Conservation (phyloP, 768 basidiomycete species). For the Exsudoporus frostii region DNA sequence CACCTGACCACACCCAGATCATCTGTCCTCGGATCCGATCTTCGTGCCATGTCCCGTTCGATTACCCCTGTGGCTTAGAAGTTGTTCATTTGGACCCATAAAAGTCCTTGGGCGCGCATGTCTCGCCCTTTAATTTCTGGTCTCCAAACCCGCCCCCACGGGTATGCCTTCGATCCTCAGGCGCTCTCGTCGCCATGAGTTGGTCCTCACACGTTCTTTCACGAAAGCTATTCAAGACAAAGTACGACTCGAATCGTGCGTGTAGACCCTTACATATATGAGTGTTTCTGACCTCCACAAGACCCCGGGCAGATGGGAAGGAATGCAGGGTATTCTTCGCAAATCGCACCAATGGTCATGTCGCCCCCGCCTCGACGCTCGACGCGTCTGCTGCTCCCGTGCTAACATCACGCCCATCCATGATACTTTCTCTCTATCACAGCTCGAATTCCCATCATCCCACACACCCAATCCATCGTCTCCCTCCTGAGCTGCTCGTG, state of each 20-base stretch:
- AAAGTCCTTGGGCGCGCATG: conserved; percentile 23
- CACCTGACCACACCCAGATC: conserved; percentile 9
- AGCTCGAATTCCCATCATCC: conserved; percentile 20
- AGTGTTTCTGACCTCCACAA: conserved; percentile 10
- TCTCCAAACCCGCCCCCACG: conserved; percentile 18
- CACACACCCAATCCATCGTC: conserved; percentile 50
- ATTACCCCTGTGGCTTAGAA: conserved; percentile 30
- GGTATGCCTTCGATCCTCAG: conserved; percentile 43
- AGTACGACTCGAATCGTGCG: conserved; percentile 33
- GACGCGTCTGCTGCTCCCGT: conserved; percentile 14
- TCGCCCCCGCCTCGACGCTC: conserved; percentile 14
- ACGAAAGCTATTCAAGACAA: conserved; percentile 45
- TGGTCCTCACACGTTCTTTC: conserved; percentile 50
- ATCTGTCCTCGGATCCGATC: conserved; percentile 14
- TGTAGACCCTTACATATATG: neutral
- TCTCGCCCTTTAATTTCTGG: conserved; percentile 10
- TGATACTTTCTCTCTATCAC: conserved; percentile 26
- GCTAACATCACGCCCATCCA: conserved; percentile 26
- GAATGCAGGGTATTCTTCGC: conserved; percentile 17
- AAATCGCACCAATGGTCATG: conserved; percentile 21
- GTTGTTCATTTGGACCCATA: conserved; percentile 24
- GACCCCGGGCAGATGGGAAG: conserved; percentile 17
- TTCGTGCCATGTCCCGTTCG: conserved; percentile 8
- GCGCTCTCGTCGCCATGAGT: conserved; percentile 46
- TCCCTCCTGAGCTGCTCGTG: conserved; percentile 63